phyloP scores from a whole-genome alignment of 257 asterid genomes.

The Marsdenia floribunda region DNA sequence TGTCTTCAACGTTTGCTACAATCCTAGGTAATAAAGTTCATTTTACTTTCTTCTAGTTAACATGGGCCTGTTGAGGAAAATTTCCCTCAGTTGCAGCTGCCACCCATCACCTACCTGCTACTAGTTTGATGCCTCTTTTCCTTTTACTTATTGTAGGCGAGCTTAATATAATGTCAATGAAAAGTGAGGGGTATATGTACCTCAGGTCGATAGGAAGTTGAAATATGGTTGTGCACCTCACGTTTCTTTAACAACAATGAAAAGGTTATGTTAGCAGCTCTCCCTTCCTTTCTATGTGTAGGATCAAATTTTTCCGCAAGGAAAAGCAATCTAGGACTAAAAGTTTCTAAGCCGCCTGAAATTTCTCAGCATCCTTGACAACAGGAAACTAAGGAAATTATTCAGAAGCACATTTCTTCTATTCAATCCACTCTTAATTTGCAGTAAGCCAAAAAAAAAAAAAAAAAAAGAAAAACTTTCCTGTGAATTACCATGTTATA shows the following conservation, averaged over 20 bases:
- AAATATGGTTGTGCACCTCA: not conserved
- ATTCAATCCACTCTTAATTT: not conserved
- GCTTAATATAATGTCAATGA: not conserved
- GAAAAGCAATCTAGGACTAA: not conserved
- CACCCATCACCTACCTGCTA: not conserved
- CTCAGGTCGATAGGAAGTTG: not conserved
- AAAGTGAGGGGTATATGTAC: not conserved
- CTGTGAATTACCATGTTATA: too few species aligned
- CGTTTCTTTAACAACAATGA: not conserved
- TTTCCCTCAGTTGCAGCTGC: not conserved
- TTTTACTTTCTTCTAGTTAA: not conserved
- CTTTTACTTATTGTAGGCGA: not conserved
- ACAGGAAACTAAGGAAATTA: not conserved
- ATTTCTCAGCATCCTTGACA: not conserved
- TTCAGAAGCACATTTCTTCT: not conserved
- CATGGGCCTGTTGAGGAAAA: not conserved
- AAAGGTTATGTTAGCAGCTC: not conserved
- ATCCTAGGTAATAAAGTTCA: constrained; percentile 65
- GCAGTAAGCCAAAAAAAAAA: not conserved
- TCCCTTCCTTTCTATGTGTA: not conserved
- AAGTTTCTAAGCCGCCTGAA: too few species aligned
- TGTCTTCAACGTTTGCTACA: constrained; percentile 62
- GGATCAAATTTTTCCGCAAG: not conserved
- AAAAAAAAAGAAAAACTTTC: not conserved
- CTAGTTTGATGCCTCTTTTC: not conserved